Percentiles rank a stretch among this genome's conserved stretches.
phyloP scores from a whole-genome alignment of 2,329 filamentous ascomycete genomes.

The Sporothrix brunneoviolacea region DNA sequence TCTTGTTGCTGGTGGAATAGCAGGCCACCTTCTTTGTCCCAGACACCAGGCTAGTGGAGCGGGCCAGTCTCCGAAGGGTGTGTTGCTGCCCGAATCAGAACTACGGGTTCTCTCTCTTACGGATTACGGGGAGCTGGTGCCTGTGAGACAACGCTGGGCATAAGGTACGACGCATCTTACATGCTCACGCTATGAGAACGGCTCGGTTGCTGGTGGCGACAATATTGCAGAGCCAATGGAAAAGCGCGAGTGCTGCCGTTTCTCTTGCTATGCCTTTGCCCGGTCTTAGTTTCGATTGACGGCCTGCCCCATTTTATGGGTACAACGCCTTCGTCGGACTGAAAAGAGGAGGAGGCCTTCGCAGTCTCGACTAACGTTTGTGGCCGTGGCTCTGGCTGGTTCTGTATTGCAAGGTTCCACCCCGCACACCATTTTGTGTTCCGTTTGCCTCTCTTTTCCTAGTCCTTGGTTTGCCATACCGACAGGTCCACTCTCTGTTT shows the following conservation, averaged over 20 bases:
- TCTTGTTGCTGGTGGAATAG: no score
- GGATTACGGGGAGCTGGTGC: no score
- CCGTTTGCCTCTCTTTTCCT: not conserved
- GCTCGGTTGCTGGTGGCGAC: not conserved
- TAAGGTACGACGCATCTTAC: no score
- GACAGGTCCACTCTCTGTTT: not conserved
- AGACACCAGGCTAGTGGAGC: constrained; percentile 8
- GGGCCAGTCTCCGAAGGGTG: not conserved
- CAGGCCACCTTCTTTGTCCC: not conserved
- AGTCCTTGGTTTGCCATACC: constrained; percentile 8
- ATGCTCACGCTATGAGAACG: not conserved
- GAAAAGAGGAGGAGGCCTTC: constrained; percentile 4
- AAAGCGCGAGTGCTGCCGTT: not conserved
- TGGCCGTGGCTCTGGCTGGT: constrained; percentile 1
- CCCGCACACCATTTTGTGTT: constrained; percentile 4
- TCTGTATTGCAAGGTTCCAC: constrained; percentile 12
- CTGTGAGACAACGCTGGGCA: no score
- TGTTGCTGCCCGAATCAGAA: constrained; percentile 14
- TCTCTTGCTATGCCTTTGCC: constrained; percentile 8
- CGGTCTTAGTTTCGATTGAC: constrained; percentile 2
- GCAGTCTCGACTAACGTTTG: constrained; percentile 1
- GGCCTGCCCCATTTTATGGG: not conserved
- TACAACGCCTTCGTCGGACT: not conserved
- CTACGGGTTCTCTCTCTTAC: no score
- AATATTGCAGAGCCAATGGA: not conserved